A percentile compares a stretch with the other conserved stretches of the same genome.
These are phyloP conservation scores for Lycium ferocissimum DNA, from an alignment of 257 asterid species.

Conservation along the genomic window DNA sequence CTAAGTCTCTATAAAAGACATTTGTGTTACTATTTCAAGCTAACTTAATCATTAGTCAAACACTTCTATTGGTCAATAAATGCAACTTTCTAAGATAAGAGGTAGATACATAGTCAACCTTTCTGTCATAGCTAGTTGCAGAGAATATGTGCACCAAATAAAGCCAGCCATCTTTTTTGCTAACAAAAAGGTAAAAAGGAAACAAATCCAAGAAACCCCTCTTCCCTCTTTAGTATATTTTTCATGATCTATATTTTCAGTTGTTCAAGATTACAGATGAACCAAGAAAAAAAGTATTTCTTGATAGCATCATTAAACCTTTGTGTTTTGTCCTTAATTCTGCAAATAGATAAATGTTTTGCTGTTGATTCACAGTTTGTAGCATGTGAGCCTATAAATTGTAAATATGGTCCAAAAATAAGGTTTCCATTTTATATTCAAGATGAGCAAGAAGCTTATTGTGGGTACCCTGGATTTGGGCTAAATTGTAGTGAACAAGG, in stretches of 20 bases:
- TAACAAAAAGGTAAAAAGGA: neutral
- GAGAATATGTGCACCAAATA: neutral
- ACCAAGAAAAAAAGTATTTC: conserved; percentile 17
- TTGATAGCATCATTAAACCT: conserved; percentile 31
- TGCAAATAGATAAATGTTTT: conserved; percentile 40
- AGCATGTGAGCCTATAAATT: conserved; percentile 48
- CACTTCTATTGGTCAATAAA: conserved; percentile 44
- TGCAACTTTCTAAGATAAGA: conserved; percentile 34
- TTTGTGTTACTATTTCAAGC: neutral
- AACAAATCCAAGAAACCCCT: neutral
- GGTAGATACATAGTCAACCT: conserved; percentile 41
- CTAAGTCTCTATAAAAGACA: neutral
- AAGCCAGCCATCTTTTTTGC: conserved; percentile 41
- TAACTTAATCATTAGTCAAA: conserved; percentile 32
- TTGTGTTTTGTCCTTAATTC: conserved; percentile 40
- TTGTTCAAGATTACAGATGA: conserved; percentile 43
- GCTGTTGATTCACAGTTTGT: conserved; percentile 48
- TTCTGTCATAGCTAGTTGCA: conserved; percentile 1
- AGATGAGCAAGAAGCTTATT: conserved; percentile 45
- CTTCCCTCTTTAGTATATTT: neutral
- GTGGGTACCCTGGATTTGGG: conserved; percentile 54
- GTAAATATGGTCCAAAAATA: conserved; percentile 52
- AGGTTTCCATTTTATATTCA: conserved; percentile 63
- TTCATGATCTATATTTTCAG: neutral
- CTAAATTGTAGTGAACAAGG: conserved; percentile 47